Percentiles rank a stretch among this genome's conserved stretches.
These are phyloP conservation scores for Nissolia schottii DNA, from an alignment of 306 rosid species.

Conservation along the genomic window DNA sequence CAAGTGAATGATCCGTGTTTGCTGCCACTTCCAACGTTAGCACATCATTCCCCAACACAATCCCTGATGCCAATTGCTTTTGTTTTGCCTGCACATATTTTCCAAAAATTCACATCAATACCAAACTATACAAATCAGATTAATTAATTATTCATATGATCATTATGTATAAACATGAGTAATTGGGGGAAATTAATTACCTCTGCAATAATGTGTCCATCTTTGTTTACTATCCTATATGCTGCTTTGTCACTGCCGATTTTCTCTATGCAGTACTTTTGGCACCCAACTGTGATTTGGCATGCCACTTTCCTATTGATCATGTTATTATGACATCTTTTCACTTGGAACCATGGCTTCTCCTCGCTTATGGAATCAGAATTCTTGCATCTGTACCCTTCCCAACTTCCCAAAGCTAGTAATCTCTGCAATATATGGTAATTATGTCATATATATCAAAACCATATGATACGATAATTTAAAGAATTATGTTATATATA, in stretches of 20 bases:
- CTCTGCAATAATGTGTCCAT: slow-evolving; percentile 67
- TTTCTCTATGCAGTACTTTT: slow-evolving; percentile 45
- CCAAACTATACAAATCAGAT: not conserved
- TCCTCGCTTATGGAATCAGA: slow-evolving; percentile 15
- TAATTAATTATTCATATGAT: not conserved
- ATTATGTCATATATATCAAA: not conserved
- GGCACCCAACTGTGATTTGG: slow-evolving; percentile 47
- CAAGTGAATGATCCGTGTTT: slow-evolving; percentile 50
- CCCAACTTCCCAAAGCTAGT: slow-evolving; percentile 68
- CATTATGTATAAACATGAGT: not conserved
- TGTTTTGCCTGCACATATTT: slow-evolving; percentile 56
- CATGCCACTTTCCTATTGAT: slow-evolving; percentile 45
- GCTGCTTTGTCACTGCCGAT: slow-evolving; percentile 33
- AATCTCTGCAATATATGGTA: slow-evolving; percentile 40
- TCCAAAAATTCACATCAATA: not conserved
- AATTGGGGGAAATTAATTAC: slow-evolving; percentile 28
- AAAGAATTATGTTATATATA: no score
- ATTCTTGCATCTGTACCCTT: slow-evolving; percentile 45
- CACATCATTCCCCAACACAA: slow-evolving; percentile 64
- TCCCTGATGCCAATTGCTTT: slow-evolving; percentile 47
- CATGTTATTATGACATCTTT: slow-evolving; percentile 36
- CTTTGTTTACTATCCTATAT: slow-evolving; percentile 44
- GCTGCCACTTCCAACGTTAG: slow-evolving; percentile 49
- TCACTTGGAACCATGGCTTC: slow-evolving; percentile 60
- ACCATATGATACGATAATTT: not conserved